phyloP scores from a whole-genome alignment of 495 filamentous ascomycete species.

The Aspergillus nidulans region DNA sequence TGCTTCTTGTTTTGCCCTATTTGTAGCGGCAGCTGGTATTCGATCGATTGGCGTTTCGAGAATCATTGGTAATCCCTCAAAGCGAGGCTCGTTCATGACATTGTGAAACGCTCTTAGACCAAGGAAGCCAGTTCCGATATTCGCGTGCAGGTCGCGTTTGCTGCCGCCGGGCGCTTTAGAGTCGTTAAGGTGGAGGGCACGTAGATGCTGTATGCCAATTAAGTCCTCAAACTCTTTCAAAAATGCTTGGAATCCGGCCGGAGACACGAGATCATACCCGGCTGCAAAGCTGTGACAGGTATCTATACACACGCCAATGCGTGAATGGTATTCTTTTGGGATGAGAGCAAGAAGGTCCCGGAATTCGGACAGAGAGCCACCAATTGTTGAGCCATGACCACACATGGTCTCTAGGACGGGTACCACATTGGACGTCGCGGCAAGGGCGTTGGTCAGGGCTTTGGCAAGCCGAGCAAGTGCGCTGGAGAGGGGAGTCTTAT shows the following conservation, averaged over 20 bases:
- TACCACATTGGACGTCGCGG: conserved; percentile 65
- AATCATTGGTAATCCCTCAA: conserved; percentile 82
- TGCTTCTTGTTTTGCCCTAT: conserved; percentile 1
- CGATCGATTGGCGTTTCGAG: conserved; percentile 90
- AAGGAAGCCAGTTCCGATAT: conserved; percentile 90
- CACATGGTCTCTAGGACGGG: conserved; percentile 96
- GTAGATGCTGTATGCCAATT: conserved; percentile 74
- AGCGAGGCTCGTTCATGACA: conserved; percentile 75
- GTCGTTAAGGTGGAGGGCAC: conserved; percentile 89
- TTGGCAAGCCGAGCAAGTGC: conserved; percentile 75
- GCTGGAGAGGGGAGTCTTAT: conserved; percentile 55
- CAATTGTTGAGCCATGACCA: conserved; percentile 81
- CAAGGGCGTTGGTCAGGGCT: conserved; percentile 75
- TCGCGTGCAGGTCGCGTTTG: conserved; percentile 82
- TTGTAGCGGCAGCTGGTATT: not conserved
- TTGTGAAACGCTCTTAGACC: conserved; percentile 87
- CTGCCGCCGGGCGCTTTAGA: conserved; percentile 79
- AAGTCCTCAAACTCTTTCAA: conserved; percentile 72
- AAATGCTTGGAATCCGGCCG: conserved; percentile 66
- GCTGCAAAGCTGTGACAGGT: conserved; percentile 94
- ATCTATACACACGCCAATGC: conserved; percentile 95
- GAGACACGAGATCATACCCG: conserved; percentile 82
- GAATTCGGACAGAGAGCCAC: conserved; percentile 78
- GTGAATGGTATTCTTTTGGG: conserved; percentile 61
- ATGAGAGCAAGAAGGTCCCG: conserved; percentile 74